Base-by-base conservation (phyloP, 2,329 filamentous ascomycete species). In the Mycosphaerella arachidis region DNA sequence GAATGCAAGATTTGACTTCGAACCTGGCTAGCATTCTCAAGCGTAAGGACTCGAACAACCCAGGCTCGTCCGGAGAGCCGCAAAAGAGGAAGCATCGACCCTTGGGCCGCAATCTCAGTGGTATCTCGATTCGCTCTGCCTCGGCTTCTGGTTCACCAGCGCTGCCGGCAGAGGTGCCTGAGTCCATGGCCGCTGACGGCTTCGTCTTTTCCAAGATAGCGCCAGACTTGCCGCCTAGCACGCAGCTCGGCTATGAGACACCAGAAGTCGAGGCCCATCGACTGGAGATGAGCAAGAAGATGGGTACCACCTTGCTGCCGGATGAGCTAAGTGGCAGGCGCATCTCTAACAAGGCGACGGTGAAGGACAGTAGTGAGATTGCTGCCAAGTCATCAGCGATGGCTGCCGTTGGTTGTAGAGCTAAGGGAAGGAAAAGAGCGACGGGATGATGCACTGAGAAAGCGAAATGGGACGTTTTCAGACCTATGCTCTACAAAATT, bases 191-290 rank as follows among this genome's bases (percentile, higher is more conserved):
- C 31, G 62, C 64, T 3, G 67, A 70, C 58, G 67, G 65, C 29
- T 67, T 64, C 52, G 43, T 50, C 45, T 53, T 53, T n/a, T 20
- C 54, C 18, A 48, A 53, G 27, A 66, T 65, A 12, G 60, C 55
- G 18, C 54, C 56, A 12, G 48, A 53, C 35, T 57, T 62, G 30
- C 64, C 69, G 13, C 68, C 68, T 7, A 67, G 71, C 55, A 74
- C 73, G 48, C 72, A 74, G 61, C 67, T 75, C 20, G 71, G 68
- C 0, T 75, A 75, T 53, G 72, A 73, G 27, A 68, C 65, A 0
- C 65, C 67, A 13, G 73, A 73, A 12, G 68, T 69, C 5, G 70
- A 68, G 45, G 66, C 66, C 18, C 67, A 72, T 56, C 66, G 69
- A 18, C 48, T 56, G 35, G 55, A 70, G 56, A 70, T 74, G 67